Evolutionary conservation across 192 early-diverging fungal genomes (phyloP), one percentile per base, ranked within the genome.

Genomic region (Gigaspora rosea): DNA sequence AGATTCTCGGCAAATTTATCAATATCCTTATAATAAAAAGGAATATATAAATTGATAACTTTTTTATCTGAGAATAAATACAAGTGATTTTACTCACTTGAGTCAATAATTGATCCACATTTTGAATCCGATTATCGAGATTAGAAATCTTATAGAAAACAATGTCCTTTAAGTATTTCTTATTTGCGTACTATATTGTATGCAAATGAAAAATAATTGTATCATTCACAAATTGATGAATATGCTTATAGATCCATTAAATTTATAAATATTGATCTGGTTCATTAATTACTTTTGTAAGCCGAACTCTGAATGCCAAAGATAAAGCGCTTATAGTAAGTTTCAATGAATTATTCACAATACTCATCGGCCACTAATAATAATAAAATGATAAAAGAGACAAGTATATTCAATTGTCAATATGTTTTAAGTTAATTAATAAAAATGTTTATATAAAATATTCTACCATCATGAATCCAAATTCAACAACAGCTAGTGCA

Each of bases 141-240:
- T 94, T 94, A 41, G 90, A 90, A 35, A 93, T 88, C 79, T 94
- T 93, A 85, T 93, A 94, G 76, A 93, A 94, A 5, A 91, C 91
- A 81, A 93, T 93, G 59, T 90, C 91, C 68, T 83, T 81, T 48
- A 93, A 77, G 76, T 94, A 94, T 78, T 90, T 83, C 50, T 88
- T 83, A 67, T 95, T 92, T 46, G 87, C 86, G 72, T 85, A 80
- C 83, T 88, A 80, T 50, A 41, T 41, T 41, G 2, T 41, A 41
- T 27, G 18, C 4, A 18, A 27, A 15, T 20, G 72, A 72, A 54
- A 49, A 57, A 4, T 49, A 63, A 59, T 50, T 20, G 41, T 36
- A 35, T 6, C 1, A 47, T 66, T 41, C 9, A 65, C 22, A 50
- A 64, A 27, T 15, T 59, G 15, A 1, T 13, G 5, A 27, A 41